Conservation (phyloP, 768 basidiomycete species). For the Pleurotus eryngii region DNA sequence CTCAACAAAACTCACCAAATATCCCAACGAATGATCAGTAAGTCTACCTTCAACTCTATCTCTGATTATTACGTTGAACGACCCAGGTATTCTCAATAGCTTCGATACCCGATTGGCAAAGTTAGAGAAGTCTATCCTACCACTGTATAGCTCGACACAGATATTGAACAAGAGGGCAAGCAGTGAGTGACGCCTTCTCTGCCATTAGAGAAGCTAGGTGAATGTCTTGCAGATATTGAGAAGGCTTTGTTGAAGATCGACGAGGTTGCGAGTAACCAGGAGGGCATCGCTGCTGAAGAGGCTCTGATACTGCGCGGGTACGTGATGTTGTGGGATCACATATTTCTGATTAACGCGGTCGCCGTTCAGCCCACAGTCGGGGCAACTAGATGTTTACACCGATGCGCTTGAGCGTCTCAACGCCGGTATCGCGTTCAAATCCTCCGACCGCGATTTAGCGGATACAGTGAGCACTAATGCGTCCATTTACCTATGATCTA, state of each 20-base stretch:
- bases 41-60: conserved; percentile 20
- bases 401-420: conserved; percentile 77
- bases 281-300: conserved; percentile 75
- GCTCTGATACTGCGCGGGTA: conserved; percentile 77
- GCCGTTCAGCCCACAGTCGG: conserved; percentile 60
- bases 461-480: conserved; percentile 43
- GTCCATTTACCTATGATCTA: conserved; percentile 2
- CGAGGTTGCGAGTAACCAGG: conserved; percentile 71
- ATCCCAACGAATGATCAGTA: conserved; percentile 84
- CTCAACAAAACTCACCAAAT: conserved; percentile 82
- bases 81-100: conserved; percentile 74
- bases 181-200: conserved; percentile 46
- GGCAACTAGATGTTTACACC: conserved; percentile 61
- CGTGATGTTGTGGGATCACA: conserved; percentile 15
- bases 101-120: conserved; percentile 81
- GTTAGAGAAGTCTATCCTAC: conserved; percentile 82
- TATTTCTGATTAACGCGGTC: neutral
- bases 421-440: conserved; percentile 75
- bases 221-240: conserved; percentile 62
- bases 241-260: conserved; percentile 75
- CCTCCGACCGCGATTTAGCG: conserved; percentile 48
- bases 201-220: neutral
- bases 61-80: conserved; percentile 23
- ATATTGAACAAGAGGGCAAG: conserved; percentile 65
- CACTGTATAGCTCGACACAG: conserved; percentile 78